Evolutionary conservation across 768 basidiomycete genomes (phyloP).

Genomic region (Phylloporus rhodoxanthus): DNA sequence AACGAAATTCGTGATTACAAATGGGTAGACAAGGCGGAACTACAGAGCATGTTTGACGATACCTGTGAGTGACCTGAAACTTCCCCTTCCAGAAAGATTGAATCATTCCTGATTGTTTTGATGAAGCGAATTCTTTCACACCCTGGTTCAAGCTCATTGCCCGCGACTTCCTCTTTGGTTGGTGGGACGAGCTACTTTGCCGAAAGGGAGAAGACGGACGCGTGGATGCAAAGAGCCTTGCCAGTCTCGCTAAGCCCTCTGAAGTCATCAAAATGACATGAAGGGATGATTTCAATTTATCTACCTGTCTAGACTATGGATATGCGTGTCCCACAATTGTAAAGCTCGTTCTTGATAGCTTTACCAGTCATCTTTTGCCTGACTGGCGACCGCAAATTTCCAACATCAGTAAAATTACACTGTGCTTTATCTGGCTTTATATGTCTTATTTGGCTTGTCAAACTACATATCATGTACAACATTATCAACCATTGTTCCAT

Average conservation of each 20-base stretch:
- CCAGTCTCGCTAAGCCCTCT: slow-evolving; percentile 61
- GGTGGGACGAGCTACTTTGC: slow-evolving; percentile 89
- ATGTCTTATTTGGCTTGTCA: too few species aligned
- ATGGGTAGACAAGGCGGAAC: slow-evolving; percentile 87
- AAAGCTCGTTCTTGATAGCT: neutral
- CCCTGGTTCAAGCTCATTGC: slow-evolving; percentile 99
- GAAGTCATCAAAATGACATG: slow-evolving; percentile 66
- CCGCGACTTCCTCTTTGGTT: slow-evolving; percentile 92
- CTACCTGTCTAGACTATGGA: neutral
- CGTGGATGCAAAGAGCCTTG: slow-evolving; percentile 45
- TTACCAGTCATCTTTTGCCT: neutral
- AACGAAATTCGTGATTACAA: slow-evolving; percentile 91
- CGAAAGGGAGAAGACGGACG: slow-evolving; percentile 53
- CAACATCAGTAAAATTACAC: too few species aligned
- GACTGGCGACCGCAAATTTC: neutral
- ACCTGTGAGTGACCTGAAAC: slow-evolving; percentile 42
- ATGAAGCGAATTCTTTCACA: slow-evolving; percentile 79
- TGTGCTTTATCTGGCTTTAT: too few species aligned
- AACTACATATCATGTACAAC: too few species aligned
- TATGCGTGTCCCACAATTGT: too few species aligned
- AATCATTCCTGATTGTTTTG: neutral
- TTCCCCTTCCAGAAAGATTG: neutral
- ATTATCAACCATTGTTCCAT: too few species aligned
- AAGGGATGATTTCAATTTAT: neutral
- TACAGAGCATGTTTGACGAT: slow-evolving; percentile 86